Evolutionary conservation across 345 rosid genomes (phyloP).

Genomic region (Erysimum cheiranthoides): DNA sequence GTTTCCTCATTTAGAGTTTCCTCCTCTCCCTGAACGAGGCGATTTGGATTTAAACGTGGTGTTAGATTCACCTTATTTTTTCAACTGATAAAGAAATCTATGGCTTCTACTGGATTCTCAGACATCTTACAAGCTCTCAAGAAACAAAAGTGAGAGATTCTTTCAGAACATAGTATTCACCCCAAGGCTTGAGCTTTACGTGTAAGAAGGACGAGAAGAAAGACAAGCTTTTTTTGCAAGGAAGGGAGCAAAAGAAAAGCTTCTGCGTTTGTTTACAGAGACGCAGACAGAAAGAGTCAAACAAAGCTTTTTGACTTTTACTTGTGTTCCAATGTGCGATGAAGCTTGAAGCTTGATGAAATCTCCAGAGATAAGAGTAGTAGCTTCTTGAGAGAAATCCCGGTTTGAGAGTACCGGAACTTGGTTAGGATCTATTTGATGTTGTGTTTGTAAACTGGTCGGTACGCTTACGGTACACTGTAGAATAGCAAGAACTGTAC

Average conservation of each 20-base stretch:
- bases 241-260: conserved; percentile 24
- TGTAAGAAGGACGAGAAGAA: conserved; percentile 22
- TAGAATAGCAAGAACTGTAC: conserved; percentile 20
- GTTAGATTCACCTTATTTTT: conserved; percentile 86
- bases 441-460: conserved; percentile 34
- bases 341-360: conserved; percentile 21
- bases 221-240: conserved; percentile 17
- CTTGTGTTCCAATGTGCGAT: conserved; percentile 12
- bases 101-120: conserved; percentile 38
- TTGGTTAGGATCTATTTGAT: conserved; percentile 24
- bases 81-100: conserved; percentile 60
- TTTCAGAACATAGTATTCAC: conserved; percentile 29
- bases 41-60: conserved; percentile 83
- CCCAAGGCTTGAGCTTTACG: conserved; percentile 38
- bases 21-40: conserved; percentile 88
- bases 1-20: conserved; percentile 73
- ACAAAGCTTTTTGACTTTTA: conserved; percentile 9
- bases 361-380: conserved; percentile 5
- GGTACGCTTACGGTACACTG: conserved; percentile 7
- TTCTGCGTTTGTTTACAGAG: conserved; percentile 29
- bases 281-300: conserved; percentile 5
- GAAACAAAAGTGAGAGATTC: conserved; percentile 29
- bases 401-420: conserved; percentile 31
- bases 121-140: conserved; percentile 32
- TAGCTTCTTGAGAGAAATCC: not conserved